Base-by-base conservation (phyloP, 1,284 basidiomycete genomes). In the Farysia itapuensis region DNA sequence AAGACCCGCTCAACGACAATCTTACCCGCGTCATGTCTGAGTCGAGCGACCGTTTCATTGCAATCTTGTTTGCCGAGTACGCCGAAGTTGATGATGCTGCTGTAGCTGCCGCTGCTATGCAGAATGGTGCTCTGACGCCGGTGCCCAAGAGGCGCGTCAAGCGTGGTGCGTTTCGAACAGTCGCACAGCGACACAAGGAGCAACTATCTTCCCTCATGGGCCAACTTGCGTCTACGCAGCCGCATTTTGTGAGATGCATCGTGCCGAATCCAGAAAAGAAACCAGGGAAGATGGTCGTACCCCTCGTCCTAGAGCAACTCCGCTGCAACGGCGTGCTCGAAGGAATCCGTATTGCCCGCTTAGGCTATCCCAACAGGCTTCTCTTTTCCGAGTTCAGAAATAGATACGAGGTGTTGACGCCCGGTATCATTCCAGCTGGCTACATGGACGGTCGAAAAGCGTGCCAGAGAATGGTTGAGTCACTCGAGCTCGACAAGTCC, bases 291-390 rank as follows among this genome's bases (percentile, higher is more conserved):
- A 84, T 99, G 58, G 91, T 96, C 61, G 89, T 93, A 2, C 93
- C 93, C 3, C 84, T 98, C 26, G 92, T 98, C 1, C 84, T 99
- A 9, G 94, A 98, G 73, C 95, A 99, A 75, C 81, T 99, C 16
- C 85, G 95, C 5, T 98, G 95, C 78, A 98, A 98, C 77, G 95
- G 95, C 86, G 95, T 99, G 0, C 83, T 99, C 21, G 95, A 99
- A 78, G 95, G 95, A 34, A 98, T 99, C 70, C 88, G 95, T 44
- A 98, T 99, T 61, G 95, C 95, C 9, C 86, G 95, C 36, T 83
- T 96, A 3, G 95, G 95, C 5, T 99, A 97, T 77, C 95, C 95
- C 0, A 99, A 98, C 77, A 83, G 95, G 26, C 83, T 97, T 1
- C 90, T 93, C 2, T 99, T 98, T 77, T 86, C 91, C 63, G 95